Conservation (phyloP, 208 protist genomes). For the Trypanosomatidae sp. region DNA sequence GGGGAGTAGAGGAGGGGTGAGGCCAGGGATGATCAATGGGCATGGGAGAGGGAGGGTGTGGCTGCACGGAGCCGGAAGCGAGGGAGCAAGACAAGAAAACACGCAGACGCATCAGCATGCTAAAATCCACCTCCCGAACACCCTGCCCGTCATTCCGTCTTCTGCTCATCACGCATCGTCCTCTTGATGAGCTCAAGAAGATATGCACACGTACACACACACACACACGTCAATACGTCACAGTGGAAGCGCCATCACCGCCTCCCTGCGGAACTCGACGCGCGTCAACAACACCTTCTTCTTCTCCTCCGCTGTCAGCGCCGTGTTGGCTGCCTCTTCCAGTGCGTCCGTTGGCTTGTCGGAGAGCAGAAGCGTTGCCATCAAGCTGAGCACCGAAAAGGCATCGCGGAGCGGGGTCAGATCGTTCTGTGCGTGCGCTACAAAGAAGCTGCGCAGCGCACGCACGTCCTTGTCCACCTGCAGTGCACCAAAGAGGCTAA, state of each 20-base stretch:
- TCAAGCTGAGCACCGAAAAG: conserved; percentile 51
- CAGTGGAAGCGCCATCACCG: conserved; percentile 54
- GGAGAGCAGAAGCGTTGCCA: conserved; percentile 57
- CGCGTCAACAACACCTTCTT: conserved; percentile 53
- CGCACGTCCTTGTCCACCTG: conserved; percentile 86
- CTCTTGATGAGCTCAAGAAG: background rate
- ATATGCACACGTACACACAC: background rate
- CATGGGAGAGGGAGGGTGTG: background rate
- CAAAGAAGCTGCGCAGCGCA: conserved; percentile 63
- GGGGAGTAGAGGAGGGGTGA: background rate
- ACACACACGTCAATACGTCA: conserved; percentile 5
- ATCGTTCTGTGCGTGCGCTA: conserved; percentile 44
- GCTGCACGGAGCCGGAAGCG: background rate
- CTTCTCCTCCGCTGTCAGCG: conserved; percentile 80
- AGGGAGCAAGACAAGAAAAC: background rate
- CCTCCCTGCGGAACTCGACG: conserved; percentile 64
- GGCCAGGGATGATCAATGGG: background rate
- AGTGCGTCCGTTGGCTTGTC: conserved; percentile 71
- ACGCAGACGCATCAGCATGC: background rate
- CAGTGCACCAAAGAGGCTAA: conserved; percentile 69
- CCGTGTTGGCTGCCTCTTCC: conserved; percentile 55
- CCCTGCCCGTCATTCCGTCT: background rate
- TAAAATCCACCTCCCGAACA: background rate
- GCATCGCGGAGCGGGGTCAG: conserved; percentile 46
- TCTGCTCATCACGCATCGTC: background rate